Base-by-base conservation (phyloP, 192 early-diverging fungal species). In the Coemansia sp. region DNA sequence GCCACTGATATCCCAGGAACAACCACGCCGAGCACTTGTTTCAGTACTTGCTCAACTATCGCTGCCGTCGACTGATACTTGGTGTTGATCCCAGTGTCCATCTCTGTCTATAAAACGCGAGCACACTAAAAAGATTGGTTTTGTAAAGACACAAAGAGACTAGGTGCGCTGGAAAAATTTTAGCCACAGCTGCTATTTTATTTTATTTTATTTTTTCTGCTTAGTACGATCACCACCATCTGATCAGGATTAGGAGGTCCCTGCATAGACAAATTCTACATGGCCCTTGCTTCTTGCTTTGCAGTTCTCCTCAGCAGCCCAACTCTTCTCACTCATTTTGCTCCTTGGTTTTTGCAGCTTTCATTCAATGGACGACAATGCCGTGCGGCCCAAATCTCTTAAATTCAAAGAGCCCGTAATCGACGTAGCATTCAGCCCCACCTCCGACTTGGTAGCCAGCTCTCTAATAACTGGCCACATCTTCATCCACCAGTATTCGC, bases 1-100 rank as follows among this genome's bases (percentile, higher is more conserved):
- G 74, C 79, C 6, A 85, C 83, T 51, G 85, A 86, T 62, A 88
- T 79, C 36, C 89, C 90, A 8, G 85, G 84, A 50, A 83, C 76
- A 3, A 86, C 74, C 39, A 83, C 83, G 37, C 66, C 68, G 28
- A 85, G 56, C 21, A 87, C 83, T 58, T 83, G 73, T 38, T 82
- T 76, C 67, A 91, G 76, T 37, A 86, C 83, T 66, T 72, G 66
- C 33, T 65, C 62, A 38, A 71, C 71, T 13, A 75, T 69, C 21
- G 78, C 78, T 36, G 78, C 66, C 14, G 78, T 43, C 39, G 78
- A 66, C 65, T 62, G 63, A 56, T 80, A 80, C 45, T 74, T 74
- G 56, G 63, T 28, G 42, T 59, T 55, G 46, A 57, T 58, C 43
- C 59, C 65, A 9, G 65, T 9, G 11, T 58, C 59, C 65, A 66